Evolutionary conservation across 2,329 filamentous ascomycete genomes (phyloP).

Genomic region (Aureobasidium mangrovei): DNA sequence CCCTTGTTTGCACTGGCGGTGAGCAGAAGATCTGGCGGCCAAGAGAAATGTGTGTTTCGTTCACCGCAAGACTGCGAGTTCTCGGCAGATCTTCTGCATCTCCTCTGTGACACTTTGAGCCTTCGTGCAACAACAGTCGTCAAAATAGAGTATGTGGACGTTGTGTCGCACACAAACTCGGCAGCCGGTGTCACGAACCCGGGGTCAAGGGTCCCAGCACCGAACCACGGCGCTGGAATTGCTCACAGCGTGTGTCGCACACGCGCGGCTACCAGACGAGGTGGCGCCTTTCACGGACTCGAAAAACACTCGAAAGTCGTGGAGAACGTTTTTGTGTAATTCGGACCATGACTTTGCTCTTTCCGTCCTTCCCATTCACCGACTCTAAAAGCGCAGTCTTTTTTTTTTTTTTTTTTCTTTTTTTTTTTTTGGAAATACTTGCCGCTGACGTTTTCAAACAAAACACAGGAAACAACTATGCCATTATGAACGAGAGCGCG

Average conservation of each 20-base stretch:
- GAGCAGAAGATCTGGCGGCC: not conserved
- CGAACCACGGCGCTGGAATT: too few species aligned
- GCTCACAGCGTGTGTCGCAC: too few species aligned
- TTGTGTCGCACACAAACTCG: too few species aligned
- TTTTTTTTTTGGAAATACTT: not conserved
- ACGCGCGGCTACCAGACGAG: too few species aligned
- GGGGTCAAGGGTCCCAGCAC: too few species aligned
- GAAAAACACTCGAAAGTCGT: too few species aligned
- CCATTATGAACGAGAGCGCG: slow-evolving; percentile 69
- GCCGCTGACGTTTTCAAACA: not conserved
- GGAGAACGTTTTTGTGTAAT: too few species aligned
- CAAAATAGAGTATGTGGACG: not conserved
- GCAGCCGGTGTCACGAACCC: not conserved
- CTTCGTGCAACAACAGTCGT: not conserved
- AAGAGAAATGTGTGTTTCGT: not conserved
- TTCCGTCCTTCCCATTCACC: too few species aligned
- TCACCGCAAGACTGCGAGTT: slow-evolving; percentile 3
- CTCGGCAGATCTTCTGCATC: not conserved
- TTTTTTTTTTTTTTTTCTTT: too few species aligned
- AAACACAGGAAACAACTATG: slow-evolving; percentile 76
- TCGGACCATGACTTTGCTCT: too few species aligned
- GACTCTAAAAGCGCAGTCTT: too few species aligned
- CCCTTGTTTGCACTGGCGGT: not conserved
- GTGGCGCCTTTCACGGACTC: too few species aligned
- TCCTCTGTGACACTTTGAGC: not conserved